Evolutionary conservation across 306 rosid species (phyloP).

Genomic region (Leucaena leucocephala): DNA sequence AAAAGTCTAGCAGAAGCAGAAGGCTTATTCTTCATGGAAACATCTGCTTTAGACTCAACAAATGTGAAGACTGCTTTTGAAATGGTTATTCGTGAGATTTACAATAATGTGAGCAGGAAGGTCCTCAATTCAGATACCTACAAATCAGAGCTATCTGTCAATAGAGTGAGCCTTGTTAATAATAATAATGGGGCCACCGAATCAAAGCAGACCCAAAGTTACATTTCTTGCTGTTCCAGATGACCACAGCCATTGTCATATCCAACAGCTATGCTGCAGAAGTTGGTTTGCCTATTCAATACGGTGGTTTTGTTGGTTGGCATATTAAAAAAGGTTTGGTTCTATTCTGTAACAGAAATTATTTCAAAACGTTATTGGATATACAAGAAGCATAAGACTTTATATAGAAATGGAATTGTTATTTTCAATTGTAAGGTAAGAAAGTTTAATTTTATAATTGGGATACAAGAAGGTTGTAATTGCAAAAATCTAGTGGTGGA

Average conservation of each 20-base stretch:
- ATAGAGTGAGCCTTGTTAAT: conserved; percentile 86
- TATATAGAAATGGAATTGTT: conserved; percentile 43
- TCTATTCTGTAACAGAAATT: neutral
- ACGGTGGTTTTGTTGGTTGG: neutral
- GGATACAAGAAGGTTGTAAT: conserved; percentile 41
- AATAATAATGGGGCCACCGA: conserved; percentile 52
- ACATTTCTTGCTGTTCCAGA: conserved; percentile 84
- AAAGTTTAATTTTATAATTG: conserved; percentile 38
- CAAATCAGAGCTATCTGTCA: conserved; percentile 88
- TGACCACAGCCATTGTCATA: conserved; percentile 34
- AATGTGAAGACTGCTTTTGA: conserved; percentile 87
- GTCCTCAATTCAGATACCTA: conserved; percentile 88
- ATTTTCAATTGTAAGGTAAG: conserved; percentile 42
- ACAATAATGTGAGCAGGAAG: conserved; percentile 89
- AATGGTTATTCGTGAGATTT: conserved; percentile 83
- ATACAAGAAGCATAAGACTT: conserved; percentile 40
- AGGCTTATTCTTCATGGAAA: conserved; percentile 94
- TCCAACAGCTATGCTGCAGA: conserved; percentile 18
- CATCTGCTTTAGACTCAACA: conserved; percentile 88
- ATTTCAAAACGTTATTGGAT: conserved; percentile 33
- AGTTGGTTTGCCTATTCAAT: conserved; percentile 35
- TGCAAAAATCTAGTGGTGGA: conserved; percentile 25
- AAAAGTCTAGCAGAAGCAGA: conserved; percentile 87
- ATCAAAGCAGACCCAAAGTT: conserved; percentile 58
- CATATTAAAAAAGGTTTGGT: neutral